A percentile compares a stretch with the other conserved stretches of the same genome.
phyloP scores from a whole-genome alignment of 768 basidiomycete species.

The Kwoniella bestiolae region DNA sequence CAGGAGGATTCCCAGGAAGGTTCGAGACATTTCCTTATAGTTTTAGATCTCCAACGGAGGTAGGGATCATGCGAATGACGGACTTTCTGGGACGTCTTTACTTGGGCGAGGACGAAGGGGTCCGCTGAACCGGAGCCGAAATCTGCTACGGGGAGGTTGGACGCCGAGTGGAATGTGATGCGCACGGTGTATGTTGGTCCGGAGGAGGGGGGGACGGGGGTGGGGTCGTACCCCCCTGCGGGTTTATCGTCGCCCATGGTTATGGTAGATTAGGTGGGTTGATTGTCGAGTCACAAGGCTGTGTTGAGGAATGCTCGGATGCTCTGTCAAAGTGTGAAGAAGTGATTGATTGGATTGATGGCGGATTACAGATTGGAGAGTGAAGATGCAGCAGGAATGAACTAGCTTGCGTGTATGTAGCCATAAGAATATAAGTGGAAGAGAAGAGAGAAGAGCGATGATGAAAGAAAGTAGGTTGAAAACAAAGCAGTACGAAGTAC shows the following conservation, averaged over 20 bases:
- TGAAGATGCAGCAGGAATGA: too few species aligned
- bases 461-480: too few species aligned
- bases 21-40: slow-evolving; percentile 34
- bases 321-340: background rate
- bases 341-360: too few species aligned
- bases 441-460: background rate
- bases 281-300: background rate
- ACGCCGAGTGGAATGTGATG: slow-evolving; percentile 51
- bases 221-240: slow-evolving; percentile 49
- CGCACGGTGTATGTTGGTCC: slow-evolving; percentile 46
- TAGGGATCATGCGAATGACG: slow-evolving; percentile 45
- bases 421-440: background rate
- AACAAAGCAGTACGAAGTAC: slow-evolving; percentile 1
- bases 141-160: slow-evolving; percentile 50
- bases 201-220: slow-evolving; percentile 34
- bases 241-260: slow-evolving; percentile 41
- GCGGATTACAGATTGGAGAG: too few species aligned
- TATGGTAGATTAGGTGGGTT: background rate
- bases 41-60: slow-evolving; percentile 44
- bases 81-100: slow-evolving; percentile 31
- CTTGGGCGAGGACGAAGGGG: slow-evolving; percentile 49
- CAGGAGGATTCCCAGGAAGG: slow-evolving; percentile 47
- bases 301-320: background rate
- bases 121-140: slow-evolving; percentile 43
- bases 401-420: background rate